These are phyloP conservation scores for Oxyria digyna DNA, from an alignment of 148 eudicot species.

Conservation along the genomic window DNA sequence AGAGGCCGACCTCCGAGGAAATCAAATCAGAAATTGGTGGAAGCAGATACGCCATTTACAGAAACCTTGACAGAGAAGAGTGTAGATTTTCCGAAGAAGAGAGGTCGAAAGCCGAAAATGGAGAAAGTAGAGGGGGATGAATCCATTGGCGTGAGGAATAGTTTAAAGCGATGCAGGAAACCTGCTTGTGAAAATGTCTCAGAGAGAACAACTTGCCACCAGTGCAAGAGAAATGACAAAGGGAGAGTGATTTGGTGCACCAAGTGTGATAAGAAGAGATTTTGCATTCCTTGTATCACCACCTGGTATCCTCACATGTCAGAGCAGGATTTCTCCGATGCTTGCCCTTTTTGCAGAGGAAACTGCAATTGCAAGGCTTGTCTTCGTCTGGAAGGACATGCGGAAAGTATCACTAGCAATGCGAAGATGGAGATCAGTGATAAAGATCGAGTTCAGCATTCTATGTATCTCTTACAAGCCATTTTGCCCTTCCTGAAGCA, in stretches of 20 bases:
- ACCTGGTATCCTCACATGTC: conserved; percentile 49
- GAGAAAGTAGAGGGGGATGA: neutral
- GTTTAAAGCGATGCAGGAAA: conserved; percentile 14
- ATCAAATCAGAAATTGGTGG: neutral
- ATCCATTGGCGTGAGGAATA: neutral
- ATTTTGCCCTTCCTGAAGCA: conserved; percentile 46
- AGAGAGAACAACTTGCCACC: conserved; percentile 43
- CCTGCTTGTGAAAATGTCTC: conserved; percentile 28
- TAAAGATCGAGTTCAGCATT: conserved; percentile 27
- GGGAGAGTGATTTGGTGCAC: conserved; percentile 42
- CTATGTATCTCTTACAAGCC: conserved; percentile 29
- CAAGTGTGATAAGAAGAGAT: conserved; percentile 32
- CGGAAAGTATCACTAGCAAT: conserved; percentile 16
- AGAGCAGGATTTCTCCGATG: conserved; percentile 33
- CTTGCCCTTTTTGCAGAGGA: conserved; percentile 48
- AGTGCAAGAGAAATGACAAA: conserved; percentile 73
- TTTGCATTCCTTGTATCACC: conserved; percentile 42
- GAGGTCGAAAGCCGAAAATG: neutral
- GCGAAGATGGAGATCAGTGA: conserved; percentile 16
- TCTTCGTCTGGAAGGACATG: conserved; percentile 35
- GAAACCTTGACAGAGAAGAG: neutral
- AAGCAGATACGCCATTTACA: neutral
- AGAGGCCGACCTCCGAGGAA: no score
- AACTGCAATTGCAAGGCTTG: conserved; percentile 69
- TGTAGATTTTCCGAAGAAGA: neutral